Evolutionary conservation across 2,329 filamentous ascomycete species (phyloP).

Genomic region (Sporothrix curviconia): DNA sequence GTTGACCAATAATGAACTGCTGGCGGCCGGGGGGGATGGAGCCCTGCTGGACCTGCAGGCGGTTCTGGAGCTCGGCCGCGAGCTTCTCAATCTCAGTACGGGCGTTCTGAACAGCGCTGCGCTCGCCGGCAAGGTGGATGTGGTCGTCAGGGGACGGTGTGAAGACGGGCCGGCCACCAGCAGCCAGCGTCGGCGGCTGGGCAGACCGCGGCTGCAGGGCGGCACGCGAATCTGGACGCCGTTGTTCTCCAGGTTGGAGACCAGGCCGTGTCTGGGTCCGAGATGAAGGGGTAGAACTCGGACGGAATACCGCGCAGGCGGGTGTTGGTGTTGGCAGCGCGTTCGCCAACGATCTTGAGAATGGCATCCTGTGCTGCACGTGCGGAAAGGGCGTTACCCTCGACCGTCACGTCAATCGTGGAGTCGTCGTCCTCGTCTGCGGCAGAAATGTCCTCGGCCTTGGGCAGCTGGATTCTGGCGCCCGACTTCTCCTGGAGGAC

Average conservation of each 20-base stretch:
- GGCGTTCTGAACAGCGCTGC: slow-evolving; percentile 70
- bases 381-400: slow-evolving; percentile 84
- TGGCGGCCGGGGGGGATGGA: slow-evolving; percentile 81
- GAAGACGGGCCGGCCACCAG: slow-evolving; percentile 62
- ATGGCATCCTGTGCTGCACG: slow-evolving; percentile 79
- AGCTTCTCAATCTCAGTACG: slow-evolving; percentile 74
- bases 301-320: slow-evolving; percentile 78
- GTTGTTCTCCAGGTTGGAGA: slow-evolving; percentile 64
- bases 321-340: slow-evolving; percentile 72
- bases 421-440: slow-evolving; percentile 72
- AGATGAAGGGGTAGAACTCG: slow-evolving; percentile 93
- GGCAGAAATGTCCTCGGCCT: slow-evolving; percentile 58
- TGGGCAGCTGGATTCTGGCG: slow-evolving; percentile 84
- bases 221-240: slow-evolving; percentile 80
- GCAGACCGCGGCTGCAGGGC: slow-evolving; percentile 67
- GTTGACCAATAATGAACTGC: slow-evolving; percentile 88
- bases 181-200: slow-evolving; percentile 57
- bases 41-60: slow-evolving; percentile 70
- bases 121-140: slow-evolving; percentile 83
- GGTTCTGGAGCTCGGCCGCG: slow-evolving; percentile 66
- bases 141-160: slow-evolving; percentile 63
- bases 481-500: slow-evolving; percentile 84
- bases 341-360: slow-evolving; percentile 78
- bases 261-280: slow-evolving; percentile 64
- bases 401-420: slow-evolving; percentile 77